Conservation (phyloP, 805 yeast genomes). For the Starmerella floricola region DNA sequence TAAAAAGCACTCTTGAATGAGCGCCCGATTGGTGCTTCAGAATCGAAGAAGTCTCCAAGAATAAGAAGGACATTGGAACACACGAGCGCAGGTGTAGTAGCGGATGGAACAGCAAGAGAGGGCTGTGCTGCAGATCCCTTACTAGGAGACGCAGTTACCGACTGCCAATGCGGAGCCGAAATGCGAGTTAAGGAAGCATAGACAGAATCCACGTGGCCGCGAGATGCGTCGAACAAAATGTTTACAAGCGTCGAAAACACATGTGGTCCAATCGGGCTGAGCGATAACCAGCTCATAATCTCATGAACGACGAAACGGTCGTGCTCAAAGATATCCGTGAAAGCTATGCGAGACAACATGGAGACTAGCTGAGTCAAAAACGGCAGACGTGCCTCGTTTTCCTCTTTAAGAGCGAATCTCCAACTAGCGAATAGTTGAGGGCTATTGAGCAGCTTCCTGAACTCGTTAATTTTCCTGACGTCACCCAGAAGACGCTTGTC, state of each 20-base stretch:
- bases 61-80: not conserved
- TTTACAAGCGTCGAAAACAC: not conserved
- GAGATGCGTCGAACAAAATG: not conserved
- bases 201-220: no score
- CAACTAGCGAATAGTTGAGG: not conserved
- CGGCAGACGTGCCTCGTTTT: not conserved
- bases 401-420: not conserved
- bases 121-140: not conserved
- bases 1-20: not conserved
- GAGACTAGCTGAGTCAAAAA: not conserved
- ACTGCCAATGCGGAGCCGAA: not conserved
- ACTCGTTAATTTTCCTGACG: no score
- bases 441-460: no score
- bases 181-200: not conserved
- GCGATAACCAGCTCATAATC: not conserved
- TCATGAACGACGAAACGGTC: not conserved
- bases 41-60: not conserved
- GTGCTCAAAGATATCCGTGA: not conserved
- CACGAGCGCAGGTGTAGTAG: not conserved
- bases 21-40: not conserved
- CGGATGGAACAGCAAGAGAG: not conserved
- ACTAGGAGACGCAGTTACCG: not conserved
- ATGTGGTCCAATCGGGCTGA: not conserved
- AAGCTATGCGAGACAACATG: not conserved
- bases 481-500: no score